Percentiles rank a stretch among this genome's conserved stretches.
Conservation (phyloP, 2,329 filamentous ascomycete species). For the Calonectria pseudoturangicola region DNA sequence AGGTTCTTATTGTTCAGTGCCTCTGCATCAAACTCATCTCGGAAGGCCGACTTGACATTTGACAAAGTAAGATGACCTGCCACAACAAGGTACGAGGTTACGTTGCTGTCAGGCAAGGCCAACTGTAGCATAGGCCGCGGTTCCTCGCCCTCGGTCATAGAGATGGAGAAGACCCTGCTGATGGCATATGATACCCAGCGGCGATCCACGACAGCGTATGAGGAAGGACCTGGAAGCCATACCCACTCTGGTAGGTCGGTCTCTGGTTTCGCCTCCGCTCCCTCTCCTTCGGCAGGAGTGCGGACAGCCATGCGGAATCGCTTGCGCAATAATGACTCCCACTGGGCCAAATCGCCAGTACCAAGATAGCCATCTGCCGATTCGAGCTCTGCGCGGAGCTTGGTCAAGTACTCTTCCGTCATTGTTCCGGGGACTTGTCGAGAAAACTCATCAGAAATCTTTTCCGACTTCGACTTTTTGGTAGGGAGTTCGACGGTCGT, state of each 20-base stretch:
- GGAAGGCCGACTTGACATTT: conserved; percentile 76
- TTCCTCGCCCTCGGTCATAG: conserved; percentile 63
- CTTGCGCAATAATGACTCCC: conserved; percentile 70
- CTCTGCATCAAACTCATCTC: conserved; percentile 66
- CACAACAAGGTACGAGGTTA: conserved; percentile 75
- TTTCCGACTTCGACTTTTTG: conserved; percentile 59
- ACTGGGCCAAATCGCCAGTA: conserved; percentile 66
- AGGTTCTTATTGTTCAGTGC: conserved; percentile 67
- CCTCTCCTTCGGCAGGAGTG: conserved; percentile 44
- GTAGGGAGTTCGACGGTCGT: conserved; percentile 61
- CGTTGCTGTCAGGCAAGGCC: conserved; percentile 70
- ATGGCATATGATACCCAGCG: conserved; percentile 80
- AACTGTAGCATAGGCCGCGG: conserved; percentile 58
- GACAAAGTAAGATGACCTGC: conserved; percentile 76
- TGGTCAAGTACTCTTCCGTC: conserved; percentile 68
- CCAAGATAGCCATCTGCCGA: conserved; percentile 69
- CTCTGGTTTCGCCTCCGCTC: conserved; percentile 49
- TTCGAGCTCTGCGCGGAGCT: conserved; percentile 66
- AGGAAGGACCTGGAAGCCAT: conserved; percentile 65
- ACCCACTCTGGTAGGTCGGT: conserved; percentile 68
- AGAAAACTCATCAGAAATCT: conserved; percentile 58
- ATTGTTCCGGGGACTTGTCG: conserved; percentile 69
- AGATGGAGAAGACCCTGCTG: conserved; percentile 76
- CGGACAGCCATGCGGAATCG: conserved; percentile 68
- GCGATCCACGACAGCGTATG: conserved; percentile 75